Evolutionary conservation across 306 rosid genomes (phyloP), one percentile per base, ranked within the genome.

Genomic region (Trifolium fragiferum): DNA sequence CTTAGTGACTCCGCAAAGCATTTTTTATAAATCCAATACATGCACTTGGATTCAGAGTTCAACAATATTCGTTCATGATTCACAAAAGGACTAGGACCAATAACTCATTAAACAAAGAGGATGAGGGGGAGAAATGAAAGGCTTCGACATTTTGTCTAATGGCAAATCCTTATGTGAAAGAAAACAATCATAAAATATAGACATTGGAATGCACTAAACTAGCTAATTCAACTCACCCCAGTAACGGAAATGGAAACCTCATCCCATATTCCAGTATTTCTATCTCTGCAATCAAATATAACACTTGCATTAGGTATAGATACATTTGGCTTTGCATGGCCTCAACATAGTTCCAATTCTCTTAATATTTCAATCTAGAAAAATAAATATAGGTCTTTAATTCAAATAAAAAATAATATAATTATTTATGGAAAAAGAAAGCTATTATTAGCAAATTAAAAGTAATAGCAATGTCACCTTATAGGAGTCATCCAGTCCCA

Each of bases 401-500:
- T 30, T 70, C 51, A 19, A 9, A 41, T n/a, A 18, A 20, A 54
- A 44, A 25, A 4, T 23, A 59, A 59, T 44, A 25, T 55, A 12
- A 46, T 68, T 66, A n/a, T 20, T 38, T 54, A 72, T 10, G 27
- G 32, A 59, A 60, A 20, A 53, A 61, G 19, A 65, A 72, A 75
- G 35, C 57, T 23, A 80, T n/a, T 23, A 80, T n/a, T 9, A 66
- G 20, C 41, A 60, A 79, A 38, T 46, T 66, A 74, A 70, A 16
- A 38, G 75, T 55, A 62, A 74, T 38, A 71, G 66, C 57, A 71
- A 63, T 75, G 77, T 88, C 86, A 93, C 98, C 98, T 93, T 87
- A 93, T 93, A 76, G 98, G 98, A 87, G 91, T 82, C 71, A 93
- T 91, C 98, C 97, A 91, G 80, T 93, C 97, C 98, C 98, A 93